Conservation (phyloP, 2,329 filamentous ascomycete species). For the Trichoderma oligosporum region DNA sequence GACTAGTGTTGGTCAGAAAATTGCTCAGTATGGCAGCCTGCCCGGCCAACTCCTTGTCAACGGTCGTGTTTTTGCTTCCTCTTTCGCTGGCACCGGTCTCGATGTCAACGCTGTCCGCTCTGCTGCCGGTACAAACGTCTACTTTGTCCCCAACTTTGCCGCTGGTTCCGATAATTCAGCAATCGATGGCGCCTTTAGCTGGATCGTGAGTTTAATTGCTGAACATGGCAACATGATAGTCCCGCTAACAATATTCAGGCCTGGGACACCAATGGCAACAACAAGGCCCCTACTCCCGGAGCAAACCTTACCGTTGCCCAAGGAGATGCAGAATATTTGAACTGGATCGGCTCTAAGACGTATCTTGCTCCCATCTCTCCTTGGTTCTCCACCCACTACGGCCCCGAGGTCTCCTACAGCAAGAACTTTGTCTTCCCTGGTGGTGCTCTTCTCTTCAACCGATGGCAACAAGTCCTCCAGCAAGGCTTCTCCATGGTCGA, state of each 20-base stretch:
- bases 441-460: slow-evolving; percentile 55
- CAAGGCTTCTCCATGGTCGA: slow-evolving; percentile 47
- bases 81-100: slow-evolving; percentile 48
- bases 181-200: slow-evolving; percentile 47
- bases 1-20: slow-evolving; percentile 41
- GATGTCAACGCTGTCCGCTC: slow-evolving; percentile 40
- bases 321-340: slow-evolving; percentile 34
- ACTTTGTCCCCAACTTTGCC: slow-evolving; percentile 50
- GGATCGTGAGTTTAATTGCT: slow-evolving; percentile 30
- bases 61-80: slow-evolving; percentile 49
- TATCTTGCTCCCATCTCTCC: slow-evolving; percentile 46
- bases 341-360: slow-evolving; percentile 38
- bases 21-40: slow-evolving; percentile 42
- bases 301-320: slow-evolving; percentile 39
- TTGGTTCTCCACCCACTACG: slow-evolving; percentile 50
- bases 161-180: slow-evolving; percentile 33
- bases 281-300: slow-evolving; percentile 45
- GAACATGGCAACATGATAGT: no score
- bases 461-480: slow-evolving; percentile 49
- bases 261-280: slow-evolving; percentile 45
- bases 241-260: no score
- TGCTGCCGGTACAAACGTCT: slow-evolving; percentile 43
- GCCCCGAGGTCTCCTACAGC: slow-evolving; percentile 24
- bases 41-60: slow-evolving; percentile 49
- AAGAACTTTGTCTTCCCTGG: slow-evolving; percentile 57